These are phyloP conservation scores for Polyrhizophydium stewartii DNA, from an alignment of 371 early-diverging fungal genomes.

Conservation along the genomic window DNA sequence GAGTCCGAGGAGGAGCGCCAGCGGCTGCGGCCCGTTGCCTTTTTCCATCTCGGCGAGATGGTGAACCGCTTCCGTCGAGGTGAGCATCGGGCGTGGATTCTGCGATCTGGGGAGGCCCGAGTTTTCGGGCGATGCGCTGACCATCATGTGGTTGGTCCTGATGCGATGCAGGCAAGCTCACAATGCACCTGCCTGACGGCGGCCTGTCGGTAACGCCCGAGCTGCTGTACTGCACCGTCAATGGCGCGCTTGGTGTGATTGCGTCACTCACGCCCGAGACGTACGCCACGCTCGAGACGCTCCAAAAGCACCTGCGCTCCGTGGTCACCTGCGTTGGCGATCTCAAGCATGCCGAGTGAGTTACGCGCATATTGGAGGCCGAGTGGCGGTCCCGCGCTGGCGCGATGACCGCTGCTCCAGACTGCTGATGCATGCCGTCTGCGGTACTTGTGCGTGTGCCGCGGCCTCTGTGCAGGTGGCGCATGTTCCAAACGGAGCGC, in stretches of 20 bases:
- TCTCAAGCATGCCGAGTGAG: slow-evolving; percentile 61
- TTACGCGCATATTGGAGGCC: no score
- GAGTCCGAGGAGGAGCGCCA: slow-evolving; percentile 36
- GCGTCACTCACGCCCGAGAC: slow-evolving; percentile 55
- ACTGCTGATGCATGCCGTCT: no score
- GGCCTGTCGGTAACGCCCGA: slow-evolving; percentile 48
- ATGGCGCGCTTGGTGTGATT: slow-evolving; percentile 76
- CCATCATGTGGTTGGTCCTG: background rate
- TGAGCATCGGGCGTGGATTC: slow-evolving; percentile 20
- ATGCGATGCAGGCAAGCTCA: slow-evolving; percentile 54
- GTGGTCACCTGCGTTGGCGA: slow-evolving; percentile 55
- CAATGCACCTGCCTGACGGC: slow-evolving; percentile 61
- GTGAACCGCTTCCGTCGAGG: slow-evolving; percentile 76
- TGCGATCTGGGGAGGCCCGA: no score
- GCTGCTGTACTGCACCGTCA: slow-evolving; percentile 70
- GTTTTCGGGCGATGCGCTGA: no score
- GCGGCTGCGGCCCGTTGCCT: slow-evolving; percentile 56
- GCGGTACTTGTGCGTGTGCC: no score
- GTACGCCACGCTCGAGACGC: slow-evolving; percentile 51
- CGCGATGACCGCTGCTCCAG: no score
- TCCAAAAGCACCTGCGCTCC: slow-evolving; percentile 62
- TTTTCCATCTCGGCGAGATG: slow-evolving; percentile 76
- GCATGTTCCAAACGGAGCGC: slow-evolving; percentile 56
- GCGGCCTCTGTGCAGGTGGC: slow-evolving; percentile 60
- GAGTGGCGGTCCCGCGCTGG: no score